Evolutionary conservation across 441 rosid genomes (phyloP).

Genomic region (Brassica hybrid): DNA sequence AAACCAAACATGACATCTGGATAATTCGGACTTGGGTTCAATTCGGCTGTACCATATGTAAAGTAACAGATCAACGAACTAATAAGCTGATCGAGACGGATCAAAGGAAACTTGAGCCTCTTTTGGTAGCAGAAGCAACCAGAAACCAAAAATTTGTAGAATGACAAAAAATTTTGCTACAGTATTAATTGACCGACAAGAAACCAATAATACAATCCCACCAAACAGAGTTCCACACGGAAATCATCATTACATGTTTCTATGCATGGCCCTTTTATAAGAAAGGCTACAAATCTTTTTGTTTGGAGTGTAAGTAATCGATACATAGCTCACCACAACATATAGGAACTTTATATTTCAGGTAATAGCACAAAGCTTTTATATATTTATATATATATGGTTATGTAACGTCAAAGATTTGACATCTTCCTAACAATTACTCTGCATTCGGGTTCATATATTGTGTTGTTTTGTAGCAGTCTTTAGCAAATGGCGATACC

Average conservation of each 20-base stretch:
- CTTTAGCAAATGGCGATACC: constrained; percentile 12
- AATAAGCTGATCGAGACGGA: background rate
- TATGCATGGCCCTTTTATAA: background rate
- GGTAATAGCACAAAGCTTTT: constrained; percentile 7
- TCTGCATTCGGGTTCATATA: background rate
- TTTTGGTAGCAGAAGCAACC: constrained; percentile 18
- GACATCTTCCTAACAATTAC: constrained; percentile 24
- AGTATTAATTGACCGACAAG: constrained; percentile 28
- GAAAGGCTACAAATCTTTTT: constrained; percentile 15
- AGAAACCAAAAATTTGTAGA: too few relatives aligned
- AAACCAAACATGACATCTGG: background rate
- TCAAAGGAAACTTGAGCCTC: constrained; percentile 1
- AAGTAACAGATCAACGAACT: constrained; percentile 30
- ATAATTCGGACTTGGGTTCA: background rate
- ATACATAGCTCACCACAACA: constrained; percentile 21
- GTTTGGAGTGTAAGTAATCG: background rate
- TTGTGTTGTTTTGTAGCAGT: constrained; percentile 10
- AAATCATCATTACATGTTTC: constrained; percentile 9
- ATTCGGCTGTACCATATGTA: too few relatives aligned
- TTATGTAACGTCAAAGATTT: constrained; percentile 19
- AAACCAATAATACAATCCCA: constrained; percentile 26
- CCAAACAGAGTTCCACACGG: constrained; percentile 34
- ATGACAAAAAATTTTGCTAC: constrained; percentile 18
- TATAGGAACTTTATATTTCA: constrained; percentile 14
- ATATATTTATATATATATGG: background rate